A percentile compares a stretch with the other conserved stretches of the same genome.
Conservation (phyloP, 371 early-diverging fungal genomes). For the Apophysomyces sp. region DNA sequence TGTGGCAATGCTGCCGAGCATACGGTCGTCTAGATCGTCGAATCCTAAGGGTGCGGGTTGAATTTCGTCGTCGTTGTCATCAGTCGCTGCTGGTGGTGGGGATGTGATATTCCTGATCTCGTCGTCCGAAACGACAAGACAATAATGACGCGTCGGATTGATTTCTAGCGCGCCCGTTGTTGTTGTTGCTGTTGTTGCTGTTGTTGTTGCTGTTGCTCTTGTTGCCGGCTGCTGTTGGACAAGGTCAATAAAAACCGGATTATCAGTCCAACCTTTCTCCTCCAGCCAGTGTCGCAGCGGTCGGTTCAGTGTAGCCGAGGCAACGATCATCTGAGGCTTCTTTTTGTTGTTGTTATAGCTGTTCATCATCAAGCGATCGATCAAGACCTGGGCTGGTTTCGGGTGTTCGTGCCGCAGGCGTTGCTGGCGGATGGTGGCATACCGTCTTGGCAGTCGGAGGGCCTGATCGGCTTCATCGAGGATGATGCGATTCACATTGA, state of each 20-base stretch:
- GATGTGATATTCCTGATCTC: constrained; percentile 51
- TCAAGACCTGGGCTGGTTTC: constrained; percentile 60
- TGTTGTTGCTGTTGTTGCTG: constrained; percentile 16
- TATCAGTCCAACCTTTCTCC: constrained; percentile 54
- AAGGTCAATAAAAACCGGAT: constrained; percentile 67
- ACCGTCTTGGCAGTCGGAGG: constrained; percentile 58
- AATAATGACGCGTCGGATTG: constrained; percentile 44
- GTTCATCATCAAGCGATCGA: constrained; percentile 45
- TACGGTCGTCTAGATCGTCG: constrained; percentile 58
- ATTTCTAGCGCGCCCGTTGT: constrained; percentile 26
- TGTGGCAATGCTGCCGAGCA: constrained; percentile 62
- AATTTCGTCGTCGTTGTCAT: constrained; percentile 2
- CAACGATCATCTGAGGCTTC: constrained; percentile 56
- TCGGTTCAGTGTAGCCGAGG: constrained; percentile 78
- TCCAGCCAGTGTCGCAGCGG: constrained; percentile 56
- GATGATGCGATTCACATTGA: constrained; percentile 55
- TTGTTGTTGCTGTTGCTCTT: too few relatives aligned
- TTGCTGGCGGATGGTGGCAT: constrained; percentile 53
- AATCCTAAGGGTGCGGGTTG: constrained; percentile 24
- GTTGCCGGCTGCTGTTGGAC: constrained; percentile 12
- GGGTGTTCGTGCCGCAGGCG: constrained; percentile 58
- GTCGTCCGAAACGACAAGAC: constrained; percentile 52
- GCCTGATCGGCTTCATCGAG: constrained; percentile 83
- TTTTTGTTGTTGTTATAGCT: too few relatives aligned
- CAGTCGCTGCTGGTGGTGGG: neutral